Evolutionary conservation across 192 early-diverging fungal species (phyloP).

Genomic region (Cladochytrium replicatum): DNA sequence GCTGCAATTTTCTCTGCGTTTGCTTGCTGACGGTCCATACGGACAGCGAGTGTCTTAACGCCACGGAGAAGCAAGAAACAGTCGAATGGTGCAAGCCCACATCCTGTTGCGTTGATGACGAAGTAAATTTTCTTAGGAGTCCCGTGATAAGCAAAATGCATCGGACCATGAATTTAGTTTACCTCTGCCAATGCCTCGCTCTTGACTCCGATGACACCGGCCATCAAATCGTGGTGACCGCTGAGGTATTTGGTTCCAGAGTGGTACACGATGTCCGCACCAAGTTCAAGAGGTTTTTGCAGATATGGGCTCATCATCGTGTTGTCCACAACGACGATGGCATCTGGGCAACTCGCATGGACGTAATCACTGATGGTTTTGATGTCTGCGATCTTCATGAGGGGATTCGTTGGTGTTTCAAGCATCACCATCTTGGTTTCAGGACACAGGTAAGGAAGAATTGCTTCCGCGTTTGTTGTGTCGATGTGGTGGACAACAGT

Average conservation of each 20-base stretch:
- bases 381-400: constrained; percentile 91
- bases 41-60: constrained; percentile 89
- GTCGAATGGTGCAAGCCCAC: constrained; percentile 84
- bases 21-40: constrained; percentile 89
- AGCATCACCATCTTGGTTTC: constrained; percentile 80
- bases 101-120: constrained; percentile 92
- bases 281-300: constrained; percentile 77
- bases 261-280: constrained; percentile 89
- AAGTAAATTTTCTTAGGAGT: constrained; percentile 63
- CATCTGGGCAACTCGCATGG: constrained; percentile 61
- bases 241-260: constrained; percentile 96
- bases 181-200: constrained; percentile 64
- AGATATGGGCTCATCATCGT: constrained; percentile 98
- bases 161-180: constrained; percentile 12
- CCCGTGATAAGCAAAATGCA: not conserved
- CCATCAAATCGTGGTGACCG: constrained; percentile 98
- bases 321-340: constrained; percentile 84
- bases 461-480: constrained; percentile 58
- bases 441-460: constrained; percentile 56
- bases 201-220: constrained; percentile 83
- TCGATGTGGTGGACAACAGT: constrained; percentile 87
- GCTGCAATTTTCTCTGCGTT: constrained; percentile 70
- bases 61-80: constrained; percentile 88
- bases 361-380: constrained; percentile 63
- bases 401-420: constrained; percentile 94